Evolutionary conservation across 1,284 basidiomycete genomes (phyloP), one percentile per base, ranked within the genome.

Genomic region (Ustilago lituana): DNA sequence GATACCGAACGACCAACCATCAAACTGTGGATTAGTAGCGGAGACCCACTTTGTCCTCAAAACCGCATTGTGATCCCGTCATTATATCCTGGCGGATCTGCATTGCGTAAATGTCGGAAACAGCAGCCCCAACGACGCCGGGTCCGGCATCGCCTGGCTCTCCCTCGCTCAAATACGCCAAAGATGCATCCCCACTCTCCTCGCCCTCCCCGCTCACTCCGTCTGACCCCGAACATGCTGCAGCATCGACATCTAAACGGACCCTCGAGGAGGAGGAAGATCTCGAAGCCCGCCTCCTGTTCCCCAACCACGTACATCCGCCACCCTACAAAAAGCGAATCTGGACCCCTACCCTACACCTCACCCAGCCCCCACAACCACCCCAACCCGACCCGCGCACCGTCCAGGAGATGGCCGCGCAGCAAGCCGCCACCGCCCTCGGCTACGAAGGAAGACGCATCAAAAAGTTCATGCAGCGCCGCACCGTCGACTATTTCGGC

Each of bases 401-500:
- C 59, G 91, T 93, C 56, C 86, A 89, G 54, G 91, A 94, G 78
- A 85, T 91, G 77, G 90, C 84, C 0, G 86, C 91, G 3, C 89
- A 85, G n/a, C 83, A 66, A 64, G 68, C 83, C 44, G 71, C 82
- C 53, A 70, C 76, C 36, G 76, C 65, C 17, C 76, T 68, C 50
- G 82, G 71, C 26, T 82, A 72, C 67, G 74, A 91, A 90, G 78
- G 90, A 86, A 29, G 93, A 87, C 83, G 85, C 5, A 86, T 92
- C 66, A 92, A 93, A 84, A 93, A 94, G 84, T 93, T 93, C 54
- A 87, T 93, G 73, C 94, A 95, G 19, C 85, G 95, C 60, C 85
- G 93, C 81, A 98, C 95, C 14, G 93, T 98, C 12, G 95, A 98
- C 83, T 96, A 94, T 80, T 91, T 91, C 75, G 93, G 93, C 23